phyloP scores from a whole-genome alignment of 1,284 basidiomycete genomes.

The Ustilago xerochloae region DNA sequence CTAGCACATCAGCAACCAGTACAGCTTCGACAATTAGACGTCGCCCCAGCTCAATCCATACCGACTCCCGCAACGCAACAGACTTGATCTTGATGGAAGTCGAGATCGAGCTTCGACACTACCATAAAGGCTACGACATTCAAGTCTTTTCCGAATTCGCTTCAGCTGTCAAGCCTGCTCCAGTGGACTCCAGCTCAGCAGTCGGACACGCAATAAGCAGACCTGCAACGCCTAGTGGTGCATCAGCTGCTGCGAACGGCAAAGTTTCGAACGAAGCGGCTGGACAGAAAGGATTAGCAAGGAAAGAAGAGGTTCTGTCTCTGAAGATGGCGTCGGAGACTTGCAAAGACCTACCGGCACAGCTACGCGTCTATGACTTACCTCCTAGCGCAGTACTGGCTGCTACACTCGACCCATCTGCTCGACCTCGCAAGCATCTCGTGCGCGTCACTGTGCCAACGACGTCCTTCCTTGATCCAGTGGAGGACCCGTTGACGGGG shows the following conservation, averaged over 20 bases:
- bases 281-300: neutral
- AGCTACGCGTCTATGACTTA: constrained; percentile 56
- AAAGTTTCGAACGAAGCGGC: neutral
- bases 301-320: constrained; percentile 1
- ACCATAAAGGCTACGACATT: constrained; percentile 62
- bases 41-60: constrained; percentile 46
- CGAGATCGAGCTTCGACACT: constrained; percentile 65
- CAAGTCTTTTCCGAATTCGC: constrained; percentile 49
- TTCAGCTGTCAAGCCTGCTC: neutral
- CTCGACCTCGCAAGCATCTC: constrained; percentile 61
- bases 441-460: constrained; percentile 58
- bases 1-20: constrained; percentile 25
- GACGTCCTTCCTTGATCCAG: constrained; percentile 39
- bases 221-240: constrained; percentile 9
- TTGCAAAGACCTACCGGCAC: constrained; percentile 51
- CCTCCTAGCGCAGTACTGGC: constrained; percentile 65
- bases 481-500: constrained; percentile 44
- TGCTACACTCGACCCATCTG: constrained; percentile 59
- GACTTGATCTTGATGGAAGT: constrained; percentile 58
- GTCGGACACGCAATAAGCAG: neutral
- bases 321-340: constrained; percentile 29
- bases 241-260: neutral
- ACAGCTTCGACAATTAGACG: constrained; percentile 36
- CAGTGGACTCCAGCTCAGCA: neutral
- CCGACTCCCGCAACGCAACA: constrained; percentile 38